Percentiles rank a stretch among this genome's conserved stretches.
Evolutionary conservation across 2,329 filamentous ascomycete genomes (phyloP).

Genomic region (Tolypocladium guangdongense): DNA sequence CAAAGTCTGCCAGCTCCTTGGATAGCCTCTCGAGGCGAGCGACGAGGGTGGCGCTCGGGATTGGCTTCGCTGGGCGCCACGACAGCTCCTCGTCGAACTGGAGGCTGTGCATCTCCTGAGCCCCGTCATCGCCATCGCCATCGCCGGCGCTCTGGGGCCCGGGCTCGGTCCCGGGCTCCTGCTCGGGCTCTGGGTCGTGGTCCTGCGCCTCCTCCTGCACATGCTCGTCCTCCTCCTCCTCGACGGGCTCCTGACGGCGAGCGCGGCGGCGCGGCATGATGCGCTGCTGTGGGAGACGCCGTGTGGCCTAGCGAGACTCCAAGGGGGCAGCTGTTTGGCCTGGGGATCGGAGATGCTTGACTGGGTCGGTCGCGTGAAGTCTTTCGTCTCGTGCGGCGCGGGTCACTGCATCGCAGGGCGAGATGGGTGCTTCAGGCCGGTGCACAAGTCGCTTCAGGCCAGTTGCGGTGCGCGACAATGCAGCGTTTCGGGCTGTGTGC

Average conservation of each 20-base stretch:
- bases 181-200: slow-evolving; percentile 8
- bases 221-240: slow-evolving; percentile 17
- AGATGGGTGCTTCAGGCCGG: slow-evolving; percentile 1
- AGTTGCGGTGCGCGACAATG: neutral
- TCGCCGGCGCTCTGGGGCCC: neutral
- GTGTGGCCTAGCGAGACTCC: neutral
- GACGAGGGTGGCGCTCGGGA: slow-evolving; percentile 72
- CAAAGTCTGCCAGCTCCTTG: slow-evolving; percentile 72
- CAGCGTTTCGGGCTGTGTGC: neutral
- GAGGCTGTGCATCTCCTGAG: slow-evolving; percentile 33
- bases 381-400: slow-evolving; percentile 7
- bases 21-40: slow-evolving; percentile 69
- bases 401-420: slow-evolving; percentile 13
- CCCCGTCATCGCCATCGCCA: slow-evolving; percentile 1
- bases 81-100: slow-evolving; percentile 78
- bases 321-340: neutral
- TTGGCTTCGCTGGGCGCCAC: slow-evolving; percentile 86
- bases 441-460: neutral
- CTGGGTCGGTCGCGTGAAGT: slow-evolving; percentile 8
- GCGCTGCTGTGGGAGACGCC: slow-evolving; percentile 8
- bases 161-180: slow-evolving; percentile 1
- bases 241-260: slow-evolving; percentile 18
- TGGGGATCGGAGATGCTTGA: slow-evolving; percentile 1
- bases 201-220: slow-evolving; percentile 4
- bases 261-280: slow-evolving; percentile 26